A percentile compares a stretch with the other conserved stretches of the same genome.
These are phyloP conservation scores for Leccinum sublutescens DNA, from an alignment of 768 basidiomycete species.

Conservation along the genomic window DNA sequence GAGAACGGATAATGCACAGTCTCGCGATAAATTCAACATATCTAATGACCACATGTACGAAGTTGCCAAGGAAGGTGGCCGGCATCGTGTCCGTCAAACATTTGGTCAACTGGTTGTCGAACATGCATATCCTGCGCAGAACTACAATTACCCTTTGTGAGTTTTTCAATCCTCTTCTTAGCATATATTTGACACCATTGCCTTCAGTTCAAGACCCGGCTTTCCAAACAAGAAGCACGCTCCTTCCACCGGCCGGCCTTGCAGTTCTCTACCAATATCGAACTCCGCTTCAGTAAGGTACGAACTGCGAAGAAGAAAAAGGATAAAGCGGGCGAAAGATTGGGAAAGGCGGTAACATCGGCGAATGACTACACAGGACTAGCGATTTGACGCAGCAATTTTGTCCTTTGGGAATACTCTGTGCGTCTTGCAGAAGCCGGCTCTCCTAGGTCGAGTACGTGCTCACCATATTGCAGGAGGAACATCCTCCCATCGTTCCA, in stretches of 20 bases:
- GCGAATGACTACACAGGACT: slow-evolving; percentile 80
- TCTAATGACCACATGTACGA: slow-evolving; percentile 97
- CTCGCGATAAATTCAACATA: slow-evolving; percentile 90
- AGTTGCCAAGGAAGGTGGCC: slow-evolving; percentile 81
- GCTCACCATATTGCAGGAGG: slow-evolving; percentile 60
- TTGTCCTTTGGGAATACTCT: slow-evolving; percentile 94
- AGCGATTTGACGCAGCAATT: slow-evolving; percentile 87
- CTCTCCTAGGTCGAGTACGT: not conserved
- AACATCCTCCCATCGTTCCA: slow-evolving; percentile 92
- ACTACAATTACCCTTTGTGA: slow-evolving; percentile 90
- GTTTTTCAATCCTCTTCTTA: slow-evolving; percentile 27
- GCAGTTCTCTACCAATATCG: slow-evolving; percentile 91
- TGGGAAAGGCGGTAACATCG: slow-evolving; percentile 84
- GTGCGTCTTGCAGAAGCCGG: slow-evolving; percentile 42
- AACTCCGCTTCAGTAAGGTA: slow-evolving; percentile 86
- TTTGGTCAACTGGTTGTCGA: slow-evolving; percentile 95
- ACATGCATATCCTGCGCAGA: slow-evolving; percentile 93
- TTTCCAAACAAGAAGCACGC: slow-evolving; percentile 91
- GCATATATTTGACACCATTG: slow-evolving; percentile 2
- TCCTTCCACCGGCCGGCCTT: slow-evolving; percentile 94
- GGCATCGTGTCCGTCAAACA: slow-evolving; percentile 92
- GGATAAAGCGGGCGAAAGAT: slow-evolving; percentile 87
- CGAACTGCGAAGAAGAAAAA: slow-evolving; percentile 95
- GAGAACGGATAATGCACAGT: slow-evolving; percentile 55
- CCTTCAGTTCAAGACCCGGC: slow-evolving; percentile 84